Base-by-base conservation (phyloP, 108 stramenopile species). In the Nannochloropsis gaditana region DNA sequence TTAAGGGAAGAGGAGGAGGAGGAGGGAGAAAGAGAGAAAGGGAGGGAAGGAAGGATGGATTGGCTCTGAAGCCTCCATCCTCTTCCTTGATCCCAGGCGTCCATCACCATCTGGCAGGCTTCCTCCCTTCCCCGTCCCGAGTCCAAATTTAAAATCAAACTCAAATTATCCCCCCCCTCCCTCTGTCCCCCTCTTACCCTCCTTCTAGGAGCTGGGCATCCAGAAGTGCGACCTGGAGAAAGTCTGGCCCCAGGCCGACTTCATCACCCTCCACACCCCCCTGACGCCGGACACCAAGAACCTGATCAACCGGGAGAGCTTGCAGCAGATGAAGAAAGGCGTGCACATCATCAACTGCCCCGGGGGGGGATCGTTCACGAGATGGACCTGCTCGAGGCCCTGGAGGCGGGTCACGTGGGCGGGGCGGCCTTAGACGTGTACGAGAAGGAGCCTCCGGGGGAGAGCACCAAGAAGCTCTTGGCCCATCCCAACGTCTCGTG, bases 211-310 rank as follows among this genome's bases (percentile, higher is more conserved):
- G 80, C 21, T 44, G 11, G 90, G 90, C 80, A 88, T 88, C 44
- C 43, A 85, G 73, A 44, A 88, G 45, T 45, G 87, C 84, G 85
- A 86, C 82, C 87, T 88, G 41, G 19, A 82, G 41, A 86, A 86
- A n/a, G 50, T 89, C 44, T 88, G 88, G 87, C 45, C 80, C 9
- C 44, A 86, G 87, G 81, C 87, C 15, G 90, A 91, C 82, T 91
- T 91, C 83, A 89, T 91, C 45, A 91, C 90, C 10, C 87, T 91
- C 15, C 90, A 91, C 84, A 91, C 90, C 5, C 90, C 90, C 45
- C 84, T 91, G 3, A 91, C 90, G 1, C 90, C 90, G 10, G 90
- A 91, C 79, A 91, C 90, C 8, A 84, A 87, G 82, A 87, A 91
- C 84, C 89, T 91, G 9, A 43, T 91, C 79, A 87, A 88, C 80